A percentile compares a stretch with the other conserved stretches of the same genome.
phyloP scores from a whole-genome alignment of 768 basidiomycete species.

The Boletellus ananiceps region DNA sequence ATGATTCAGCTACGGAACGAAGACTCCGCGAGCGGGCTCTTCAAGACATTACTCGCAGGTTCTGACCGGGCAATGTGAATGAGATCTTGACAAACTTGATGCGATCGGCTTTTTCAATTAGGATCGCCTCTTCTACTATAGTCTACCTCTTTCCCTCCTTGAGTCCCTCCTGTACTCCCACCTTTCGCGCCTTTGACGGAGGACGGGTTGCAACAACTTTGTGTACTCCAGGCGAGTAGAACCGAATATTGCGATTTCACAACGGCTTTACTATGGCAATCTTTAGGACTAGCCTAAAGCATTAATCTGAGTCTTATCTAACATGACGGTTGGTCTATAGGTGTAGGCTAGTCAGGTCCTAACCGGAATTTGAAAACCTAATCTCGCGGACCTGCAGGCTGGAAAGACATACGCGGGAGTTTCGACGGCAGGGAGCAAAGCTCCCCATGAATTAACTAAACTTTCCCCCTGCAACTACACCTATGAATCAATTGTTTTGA shows the following conservation, averaged over 20 bases:
- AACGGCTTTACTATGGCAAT: background rate
- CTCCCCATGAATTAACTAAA: too few species aligned
- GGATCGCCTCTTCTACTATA: background rate
- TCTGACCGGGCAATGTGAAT: conserved; percentile 59
- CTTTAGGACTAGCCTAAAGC: too few species aligned
- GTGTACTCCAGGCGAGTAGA: conserved; percentile 9
- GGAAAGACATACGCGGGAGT: too few species aligned
- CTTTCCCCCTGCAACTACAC: too few species aligned
- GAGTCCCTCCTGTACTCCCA: background rate
- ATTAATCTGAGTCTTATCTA: too few species aligned
- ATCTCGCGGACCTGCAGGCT: too few species aligned
- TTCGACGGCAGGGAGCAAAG: too few species aligned
- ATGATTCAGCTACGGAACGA: conserved; percentile 97
- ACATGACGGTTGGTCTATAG: too few species aligned
- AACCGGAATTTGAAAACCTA: too few species aligned
- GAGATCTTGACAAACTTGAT: background rate
- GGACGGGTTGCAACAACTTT: background rate
- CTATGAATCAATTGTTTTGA: too few species aligned
- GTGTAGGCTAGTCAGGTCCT: too few species aligned
- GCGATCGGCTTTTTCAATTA: background rate
- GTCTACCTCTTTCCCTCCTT: background rate
- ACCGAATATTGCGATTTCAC: conserved; percentile 4
- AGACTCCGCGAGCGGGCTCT: conserved; percentile 76
- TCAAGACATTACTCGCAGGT: conserved; percentile 81
- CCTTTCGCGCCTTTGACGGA: background rate